Evolutionary conservation across 1,284 basidiomycete genomes (phyloP), one percentile per base, ranked within the genome.

Genomic region (Puccinia horiana): DNA sequence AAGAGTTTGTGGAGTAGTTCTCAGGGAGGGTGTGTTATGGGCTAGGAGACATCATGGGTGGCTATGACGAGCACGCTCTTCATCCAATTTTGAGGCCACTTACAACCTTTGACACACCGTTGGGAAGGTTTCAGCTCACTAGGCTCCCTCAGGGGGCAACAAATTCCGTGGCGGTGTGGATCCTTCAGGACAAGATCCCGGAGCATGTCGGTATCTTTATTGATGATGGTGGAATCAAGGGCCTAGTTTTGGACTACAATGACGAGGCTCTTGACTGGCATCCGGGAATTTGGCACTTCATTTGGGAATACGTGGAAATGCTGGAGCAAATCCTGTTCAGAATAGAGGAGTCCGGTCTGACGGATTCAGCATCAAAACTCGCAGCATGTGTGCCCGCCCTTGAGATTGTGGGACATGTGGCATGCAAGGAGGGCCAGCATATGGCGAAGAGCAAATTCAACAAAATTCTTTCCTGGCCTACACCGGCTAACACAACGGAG

Each of bases 201-300:
- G 12, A 63, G 6, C 26, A 63, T 23, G 58, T 23, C 6, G 58
- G 58, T 9, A 63, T 63, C 6, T 63, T 63, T 12, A 63, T 63
- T 63, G 58, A 63, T 63, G 58, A 63, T 76, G 74, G 74, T 32
- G 74, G 74, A 40, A 76, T 76, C 11, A 76, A 76, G 61, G 74
- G 74, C 8, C 74, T 54, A 12, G 20, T 11, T 18, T 58, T 11
- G 6, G 35, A 32, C 26, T 75, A 56, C 23, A 26, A 61, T 37
- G n/a, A 61, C 37, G 54, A 58, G 35, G 32, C 20, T 11, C 5
- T 61, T 6, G 12, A 5, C 8, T 52, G 56, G 37, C 40, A 76
- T 37, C 49, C 74, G 9, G n/a, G 35, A 26, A 76, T 76, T 47
- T 32, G 9, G 18, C 54, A 23, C 2, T 76, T 76, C 37, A 58